Base-by-base conservation (phyloP, 306 rosid species). In the Neltuma alba region DNA sequence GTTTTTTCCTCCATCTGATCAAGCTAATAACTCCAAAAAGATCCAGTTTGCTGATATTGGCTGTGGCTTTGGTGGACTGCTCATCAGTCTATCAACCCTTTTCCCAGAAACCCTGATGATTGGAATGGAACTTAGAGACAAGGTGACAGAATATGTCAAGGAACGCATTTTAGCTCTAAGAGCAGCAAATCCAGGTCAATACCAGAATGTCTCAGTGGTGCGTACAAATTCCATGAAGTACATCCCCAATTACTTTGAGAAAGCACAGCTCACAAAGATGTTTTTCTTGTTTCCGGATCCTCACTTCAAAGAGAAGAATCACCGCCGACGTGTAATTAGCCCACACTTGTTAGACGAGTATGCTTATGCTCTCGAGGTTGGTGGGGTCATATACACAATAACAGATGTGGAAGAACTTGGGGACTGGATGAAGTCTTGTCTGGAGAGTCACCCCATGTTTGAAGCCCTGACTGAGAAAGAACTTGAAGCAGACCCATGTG, bases 271-370 rank as follows among this genome's bases (percentile, higher is more conserved):
- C 70, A 68, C 87, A 2, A 95, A 95, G 87, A 95, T 93, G 98
- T 95, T 95, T 81, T 95, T 93, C 91, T 70, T 93, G 87, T 95
- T 95, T 82, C 99, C 99, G 0, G 98, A 95, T 84, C 99, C 99
- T 81, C 99, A 95, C 89, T 95, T 95, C 85, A 95, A 95, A 82
- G 99, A 95, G 90, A 95, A 95, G 91, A 95, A 95, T 81, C 97
- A 95, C 70, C 96, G 96, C 0, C 97, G 98, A 0, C 85, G 99
- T n/a, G 98, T 91, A 50, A 91, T 93, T 82, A 95, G 99, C 78
- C 92, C 91, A 4, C 88, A 81, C 86, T 81, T 95, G 90, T 84
- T 95, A 42, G 98, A 95, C 37, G 99, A 95, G 89, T 95, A 95
- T 69, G 99, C 97, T 76, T 93, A 87, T 83, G 87, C 65, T 25